Conservation (phyloP, 208 protist species). For the Acanthamoeba divionensis region DNA sequence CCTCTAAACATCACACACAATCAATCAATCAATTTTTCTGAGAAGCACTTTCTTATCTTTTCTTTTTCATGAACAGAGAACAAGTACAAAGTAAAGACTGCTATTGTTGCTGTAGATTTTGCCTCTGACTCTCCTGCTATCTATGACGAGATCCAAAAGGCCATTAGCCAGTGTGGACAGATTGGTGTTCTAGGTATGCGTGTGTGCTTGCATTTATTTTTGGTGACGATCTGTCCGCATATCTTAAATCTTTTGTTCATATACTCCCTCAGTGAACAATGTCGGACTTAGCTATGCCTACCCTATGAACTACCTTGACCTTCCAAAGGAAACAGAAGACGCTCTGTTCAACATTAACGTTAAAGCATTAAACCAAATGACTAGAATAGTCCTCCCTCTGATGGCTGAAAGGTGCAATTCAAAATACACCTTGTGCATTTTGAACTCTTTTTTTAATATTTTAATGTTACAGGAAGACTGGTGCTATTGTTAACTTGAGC, state of each 20-base stretch:
- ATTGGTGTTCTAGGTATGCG: slow-evolving; percentile 59
- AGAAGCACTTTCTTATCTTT: too few species aligned
- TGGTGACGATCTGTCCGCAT: background rate
- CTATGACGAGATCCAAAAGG: slow-evolving; percentile 77
- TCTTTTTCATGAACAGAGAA: slow-evolving; percentile 36
- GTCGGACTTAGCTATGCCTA: slow-evolving; percentile 91
- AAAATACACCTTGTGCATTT: background rate
- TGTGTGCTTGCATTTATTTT: background rate
- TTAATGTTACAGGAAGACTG: slow-evolving; percentile 61
- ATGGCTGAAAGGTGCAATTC: slow-evolving; percentile 76
- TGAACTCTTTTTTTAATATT: background rate
- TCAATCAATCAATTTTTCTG: background rate
- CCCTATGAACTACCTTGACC: slow-evolving; percentile 88
- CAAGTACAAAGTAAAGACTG: slow-evolving; percentile 80
- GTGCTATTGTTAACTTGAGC: slow-evolving; percentile 83
- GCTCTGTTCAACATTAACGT: slow-evolving; percentile 88
- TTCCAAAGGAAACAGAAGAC: slow-evolving; percentile 77
- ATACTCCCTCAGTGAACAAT: slow-evolving; percentile 88
- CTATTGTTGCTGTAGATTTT: slow-evolving; percentile 87
- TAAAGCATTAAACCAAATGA: slow-evolving; percentile 84
- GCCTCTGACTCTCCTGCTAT: slow-evolving; percentile 70
- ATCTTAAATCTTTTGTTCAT: slow-evolving; percentile 60
- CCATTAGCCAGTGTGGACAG: background rate
- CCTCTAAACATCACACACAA: background rate
- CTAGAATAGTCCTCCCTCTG: slow-evolving; percentile 78